A percentile compares a stretch with the other conserved stretches of the same genome.
Evolutionary conservation across 495 filamentous ascomycete species (phyloP).

Genomic region (Choiromyces venosus): DNA sequence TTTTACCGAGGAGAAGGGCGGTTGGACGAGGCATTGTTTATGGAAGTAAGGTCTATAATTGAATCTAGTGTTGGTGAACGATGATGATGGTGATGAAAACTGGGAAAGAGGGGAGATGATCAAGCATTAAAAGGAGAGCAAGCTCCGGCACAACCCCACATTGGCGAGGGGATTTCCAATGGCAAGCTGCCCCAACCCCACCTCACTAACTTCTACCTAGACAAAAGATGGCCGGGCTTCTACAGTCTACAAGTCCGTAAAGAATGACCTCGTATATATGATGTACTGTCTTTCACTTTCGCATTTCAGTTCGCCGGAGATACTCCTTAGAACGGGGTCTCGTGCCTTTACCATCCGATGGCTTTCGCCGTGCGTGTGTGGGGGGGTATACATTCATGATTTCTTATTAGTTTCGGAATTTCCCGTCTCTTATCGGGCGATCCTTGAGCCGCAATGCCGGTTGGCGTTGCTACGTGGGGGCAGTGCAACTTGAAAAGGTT

Average conservation of each 20-base stretch:
- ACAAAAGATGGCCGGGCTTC: not conserved
- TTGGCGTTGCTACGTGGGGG: not conserved
- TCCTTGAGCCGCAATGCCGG: not conserved
- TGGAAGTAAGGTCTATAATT: not conserved
- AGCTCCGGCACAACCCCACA: not conserved
- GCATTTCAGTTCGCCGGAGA: not conserved
- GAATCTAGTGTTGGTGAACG: not conserved
- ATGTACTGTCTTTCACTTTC: not conserved
- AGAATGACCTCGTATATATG: not conserved
- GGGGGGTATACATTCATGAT: not conserved
- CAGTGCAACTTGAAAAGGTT: not conserved
- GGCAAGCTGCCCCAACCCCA: not conserved
- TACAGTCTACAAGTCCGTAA: not conserved
- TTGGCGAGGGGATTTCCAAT: not conserved
- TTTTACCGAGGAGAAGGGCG: slow-evolving; percentile 55
- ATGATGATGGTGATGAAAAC: not conserved
- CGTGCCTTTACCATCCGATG: not conserved
- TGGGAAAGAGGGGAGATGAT: not conserved
- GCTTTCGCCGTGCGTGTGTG: not conserved
- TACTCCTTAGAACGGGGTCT: not conserved
- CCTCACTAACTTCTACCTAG: not conserved
- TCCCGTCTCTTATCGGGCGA: not conserved
- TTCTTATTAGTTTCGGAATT: not conserved
- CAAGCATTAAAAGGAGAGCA: not conserved
- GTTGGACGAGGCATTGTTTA: slow-evolving; percentile 45